Percentiles rank a stretch among this genome's conserved stretches.
Conservation (phyloP, 176 grass and related monocot genomes). For the Lolium rigidum region DNA sequence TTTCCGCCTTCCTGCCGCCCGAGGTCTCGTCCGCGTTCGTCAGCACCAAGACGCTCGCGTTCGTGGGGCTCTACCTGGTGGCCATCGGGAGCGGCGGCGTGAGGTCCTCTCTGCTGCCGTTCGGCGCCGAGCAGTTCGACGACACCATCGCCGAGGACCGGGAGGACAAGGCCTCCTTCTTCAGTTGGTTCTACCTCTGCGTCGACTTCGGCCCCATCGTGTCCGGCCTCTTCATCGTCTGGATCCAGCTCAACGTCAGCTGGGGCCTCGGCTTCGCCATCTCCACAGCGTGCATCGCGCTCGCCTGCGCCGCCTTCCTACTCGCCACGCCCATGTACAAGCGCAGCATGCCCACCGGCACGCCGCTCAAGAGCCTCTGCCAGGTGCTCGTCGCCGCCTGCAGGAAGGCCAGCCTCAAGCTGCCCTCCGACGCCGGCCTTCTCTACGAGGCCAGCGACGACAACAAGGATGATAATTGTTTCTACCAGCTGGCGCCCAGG, state of each 20-base stretch:
- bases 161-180: not conserved
- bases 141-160: not conserved
- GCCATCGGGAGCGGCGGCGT: not conserved
- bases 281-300: not conserved
- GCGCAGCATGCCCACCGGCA: not conserved
- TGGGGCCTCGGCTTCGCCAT: not conserved
- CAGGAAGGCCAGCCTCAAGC: not conserved
- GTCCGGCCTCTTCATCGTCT: not conserved
- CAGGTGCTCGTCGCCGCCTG: not conserved
- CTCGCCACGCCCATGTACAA: not conserved
- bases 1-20: not conserved
- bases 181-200: constrained; percentile 4
- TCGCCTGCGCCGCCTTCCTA: not conserved
- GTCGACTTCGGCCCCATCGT: constrained; percentile 1
- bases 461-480: not conserved
- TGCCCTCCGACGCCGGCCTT: not conserved
- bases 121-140: not conserved
- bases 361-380: not conserved
- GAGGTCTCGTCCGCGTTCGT: not conserved
- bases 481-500: not conserved
- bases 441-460: not conserved
- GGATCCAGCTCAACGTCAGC: not conserved
- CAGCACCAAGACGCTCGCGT: not conserved
- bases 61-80: not conserved
- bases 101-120: not conserved